phyloP scores from a whole-genome alignment of 73 alveolate genomes.

The Paramecium caudatum region DNA sequence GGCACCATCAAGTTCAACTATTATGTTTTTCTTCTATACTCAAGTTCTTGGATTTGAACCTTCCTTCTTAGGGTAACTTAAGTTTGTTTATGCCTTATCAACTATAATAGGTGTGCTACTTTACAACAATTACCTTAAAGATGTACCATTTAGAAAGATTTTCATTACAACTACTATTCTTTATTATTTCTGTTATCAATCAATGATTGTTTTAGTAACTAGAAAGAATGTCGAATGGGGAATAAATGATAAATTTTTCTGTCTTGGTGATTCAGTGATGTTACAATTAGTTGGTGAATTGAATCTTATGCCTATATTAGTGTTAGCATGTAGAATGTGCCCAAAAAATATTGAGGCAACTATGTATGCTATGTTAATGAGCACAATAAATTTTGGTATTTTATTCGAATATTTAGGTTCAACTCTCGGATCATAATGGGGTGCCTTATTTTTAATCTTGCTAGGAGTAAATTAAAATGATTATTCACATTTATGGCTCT shows the following conservation, averaged over 20 bases:
- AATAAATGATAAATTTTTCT: constrained; percentile 76
- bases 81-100: constrained; percentile 71
- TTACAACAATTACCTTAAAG: constrained; percentile 66
- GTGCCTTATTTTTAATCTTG: constrained; percentile 82
- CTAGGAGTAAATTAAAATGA: constrained; percentile 84
- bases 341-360: constrained; percentile 92
- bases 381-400: constrained; percentile 86
- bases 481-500: constrained; percentile 85
- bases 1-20: constrained; percentile 76
- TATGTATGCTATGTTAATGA: constrained; percentile 88
- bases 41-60: constrained; percentile 73
- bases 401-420: constrained; percentile 21
- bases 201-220: constrained; percentile 80
- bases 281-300: constrained; percentile 80
- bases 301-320: constrained; percentile 88
- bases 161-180: constrained; percentile 64
- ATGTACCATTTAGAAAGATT: constrained; percentile 70
- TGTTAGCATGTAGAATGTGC: constrained; percentile 87
- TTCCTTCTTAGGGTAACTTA: constrained; percentile 69
- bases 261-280: constrained; percentile 73
- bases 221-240: constrained; percentile 75
- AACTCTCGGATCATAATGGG: constrained; percentile 75
- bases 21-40: constrained; percentile 75
- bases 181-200: constrained; percentile 62
- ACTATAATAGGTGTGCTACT: constrained; percentile 67